phyloP scores from a whole-genome alignment of 164 flowering plant species.

The Nymphaea thermarum region DNA sequence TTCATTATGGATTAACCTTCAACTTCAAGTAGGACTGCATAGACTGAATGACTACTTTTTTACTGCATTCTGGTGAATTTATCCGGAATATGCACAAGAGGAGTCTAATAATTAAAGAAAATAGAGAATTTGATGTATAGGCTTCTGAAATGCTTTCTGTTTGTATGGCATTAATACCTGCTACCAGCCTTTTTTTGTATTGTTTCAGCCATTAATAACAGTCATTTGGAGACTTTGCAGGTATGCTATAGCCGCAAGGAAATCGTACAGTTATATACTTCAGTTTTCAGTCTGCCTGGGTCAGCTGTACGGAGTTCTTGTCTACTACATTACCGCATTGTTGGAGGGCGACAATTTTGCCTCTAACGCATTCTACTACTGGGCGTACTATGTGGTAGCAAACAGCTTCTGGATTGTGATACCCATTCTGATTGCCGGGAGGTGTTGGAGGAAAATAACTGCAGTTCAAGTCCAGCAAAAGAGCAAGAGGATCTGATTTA shows the following conservation, averaged over 20 bases:
- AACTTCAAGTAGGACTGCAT: too few species aligned
- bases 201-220: too few species aligned
- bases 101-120: too few species aligned
- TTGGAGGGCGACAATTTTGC: constrained; percentile 88
- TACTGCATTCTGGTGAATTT: too few species aligned
- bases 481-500: constrained; percentile 36
- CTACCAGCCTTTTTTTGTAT: too few species aligned
- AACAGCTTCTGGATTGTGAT: constrained; percentile 70
- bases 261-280: constrained; percentile 63
- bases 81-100: too few species aligned
- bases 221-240: constrained; percentile 19
- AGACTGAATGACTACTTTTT: too few species aligned
- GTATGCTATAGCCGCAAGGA: constrained; percentile 62
- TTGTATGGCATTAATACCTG: too few species aligned
- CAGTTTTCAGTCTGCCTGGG: constrained; percentile 64
- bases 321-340: constrained; percentile 53
- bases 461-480: constrained; percentile 34
- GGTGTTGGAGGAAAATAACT: constrained; percentile 75
- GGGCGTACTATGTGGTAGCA: constrained; percentile 54
- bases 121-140: too few species aligned
- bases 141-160: too few species aligned
- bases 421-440: constrained; percentile 49
- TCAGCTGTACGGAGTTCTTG: constrained; percentile 73
- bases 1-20: too few species aligned
- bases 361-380: constrained; percentile 41